Evolutionary conservation across 1,139 yeast species (phyloP), one percentile per base, ranked within the genome.

Genomic region (Diutina rugosa): DNA sequence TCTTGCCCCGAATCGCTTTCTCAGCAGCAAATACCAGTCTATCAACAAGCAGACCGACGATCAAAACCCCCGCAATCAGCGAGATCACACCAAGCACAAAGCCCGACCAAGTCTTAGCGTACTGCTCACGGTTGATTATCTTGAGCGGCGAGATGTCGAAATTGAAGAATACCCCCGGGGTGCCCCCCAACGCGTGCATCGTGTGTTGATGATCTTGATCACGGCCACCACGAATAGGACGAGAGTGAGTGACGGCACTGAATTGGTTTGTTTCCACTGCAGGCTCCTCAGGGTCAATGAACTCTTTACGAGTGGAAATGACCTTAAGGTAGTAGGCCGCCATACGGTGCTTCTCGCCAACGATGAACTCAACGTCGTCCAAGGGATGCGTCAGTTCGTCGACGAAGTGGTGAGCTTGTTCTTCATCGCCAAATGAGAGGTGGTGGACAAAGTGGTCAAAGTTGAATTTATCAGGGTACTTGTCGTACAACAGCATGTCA

Each of bases 61-160:
- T 93, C 59, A 93, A 76, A 10, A 93, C 93, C 49, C 98, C 98
- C 9, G 98, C 98, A 54, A 91, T 79, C 10, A 95, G 89, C 59
- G 96, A 86, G 62, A 93, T 81, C 54, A 89, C 89, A 47, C 95
- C 91, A 61, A 93, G 77, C 48, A 91, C 68, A 66, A 93, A 91
- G 4, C 93, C 89, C 32, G 95, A 87, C 84, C 96, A 86, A 0
- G 95, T 78, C 68, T 84, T 87, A 47, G 83, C 80, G 62, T 84
- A 87, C 61, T 82, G 84, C 68, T 93, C 96, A 56, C 82, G 78
- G 70, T 91, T 90, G 64, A 91, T 88, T 56, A 93, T 91, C 68
- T 91, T 90, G 74, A 93, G 76, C 8, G 99, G 97, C 56, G 96
- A 86, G 66, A 93, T 90, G 64, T 93, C 99, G 70, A 91, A 91